Evolutionary conservation across 1,139 yeast genomes (phyloP).

Genomic region (Hyphopichia khmerensis): DNA sequence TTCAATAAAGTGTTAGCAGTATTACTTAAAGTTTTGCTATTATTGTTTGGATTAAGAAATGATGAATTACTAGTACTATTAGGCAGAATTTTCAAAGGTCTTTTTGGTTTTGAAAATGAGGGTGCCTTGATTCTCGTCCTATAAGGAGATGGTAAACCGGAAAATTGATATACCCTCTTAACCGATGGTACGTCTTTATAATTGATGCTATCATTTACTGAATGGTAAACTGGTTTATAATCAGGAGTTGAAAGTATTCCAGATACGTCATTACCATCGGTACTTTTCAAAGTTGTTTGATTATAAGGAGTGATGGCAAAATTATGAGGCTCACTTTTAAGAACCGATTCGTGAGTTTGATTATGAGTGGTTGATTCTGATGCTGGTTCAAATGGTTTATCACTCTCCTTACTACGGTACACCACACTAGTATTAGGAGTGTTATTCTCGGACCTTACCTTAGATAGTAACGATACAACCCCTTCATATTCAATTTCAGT

Average conservation of each 20-base stretch:
- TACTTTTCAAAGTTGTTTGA: slow-evolving; percentile 21
- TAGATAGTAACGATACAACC: slow-evolving; percentile 57
- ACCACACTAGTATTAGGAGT: slow-evolving; percentile 6
- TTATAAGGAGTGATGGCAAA: slow-evolving; percentile 18
- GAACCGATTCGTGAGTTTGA: slow-evolving; percentile 2
- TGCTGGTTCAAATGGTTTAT: slow-evolving; percentile 2
- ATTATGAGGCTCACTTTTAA: slow-evolving; percentile 5
- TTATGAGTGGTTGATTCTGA: slow-evolving; percentile 4
- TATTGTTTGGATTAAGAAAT: slow-evolving; percentile 1
- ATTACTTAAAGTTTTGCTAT: slow-evolving; percentile 44
- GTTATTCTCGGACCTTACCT: slow-evolving; percentile 6
- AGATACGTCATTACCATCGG: slow-evolving; percentile 6
- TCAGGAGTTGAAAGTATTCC: slow-evolving; percentile 35
- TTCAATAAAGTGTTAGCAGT: slow-evolving; percentile 69
- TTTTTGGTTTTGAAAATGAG: slow-evolving; percentile 9
- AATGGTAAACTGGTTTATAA: slow-evolving; percentile 39
- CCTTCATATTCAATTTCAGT: slow-evolving; percentile 83
- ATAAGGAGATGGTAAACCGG: slow-evolving; percentile 66
- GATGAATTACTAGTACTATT: slow-evolving; percentile 6
- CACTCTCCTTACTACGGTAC: slow-evolving; percentile 3
- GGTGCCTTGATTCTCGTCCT: slow-evolving; percentile 48
- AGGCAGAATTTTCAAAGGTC: slow-evolving; percentile 11
- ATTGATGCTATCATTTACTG: slow-evolving; percentile 23
- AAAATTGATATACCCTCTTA: slow-evolving; percentile 58
- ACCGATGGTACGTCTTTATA: slow-evolving; percentile 32